A percentile compares a stretch with the other conserved stretches of the same genome.
Conservation (phyloP, 2,329 filamentous ascomycete genomes). For the Zelopaecilomyces penicillatus region DNA sequence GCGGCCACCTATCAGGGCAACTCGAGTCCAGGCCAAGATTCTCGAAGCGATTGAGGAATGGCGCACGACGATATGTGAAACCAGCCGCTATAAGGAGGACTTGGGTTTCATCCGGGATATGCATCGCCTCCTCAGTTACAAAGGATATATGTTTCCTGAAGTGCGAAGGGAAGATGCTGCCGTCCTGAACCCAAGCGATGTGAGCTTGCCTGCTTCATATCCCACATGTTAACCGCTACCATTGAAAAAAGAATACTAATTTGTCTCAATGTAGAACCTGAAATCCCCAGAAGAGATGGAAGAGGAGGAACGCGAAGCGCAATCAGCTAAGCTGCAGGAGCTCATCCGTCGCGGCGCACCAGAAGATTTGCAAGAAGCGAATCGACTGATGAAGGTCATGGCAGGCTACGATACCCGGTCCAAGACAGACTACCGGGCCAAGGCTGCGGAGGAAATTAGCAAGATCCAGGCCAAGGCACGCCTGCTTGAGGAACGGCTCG, state of each 20-base stretch:
- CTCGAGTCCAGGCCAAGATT: conserved; percentile 83
- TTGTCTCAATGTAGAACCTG: conserved; percentile 55
- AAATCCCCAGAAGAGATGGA: conserved; percentile 99
- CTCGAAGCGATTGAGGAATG: conserved; percentile 97
- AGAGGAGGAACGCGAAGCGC: conserved; percentile 86
- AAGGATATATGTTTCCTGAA: conserved; percentile 93
- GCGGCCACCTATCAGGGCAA: conserved; percentile 75
- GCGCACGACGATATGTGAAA: conserved; percentile 96
- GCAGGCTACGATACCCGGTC: conserved; percentile 90
- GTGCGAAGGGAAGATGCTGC: conserved; percentile 89
- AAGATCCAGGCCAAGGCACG: conserved; percentile 95
- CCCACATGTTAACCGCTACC: neutral
- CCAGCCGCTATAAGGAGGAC: conserved; percentile 94
- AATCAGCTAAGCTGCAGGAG: conserved; percentile 97
- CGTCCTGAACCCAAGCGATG: conserved; percentile 92
- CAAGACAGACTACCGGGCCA: conserved; percentile 96
- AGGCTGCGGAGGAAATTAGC: conserved; percentile 88
- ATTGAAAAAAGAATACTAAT: conserved; percentile 1
- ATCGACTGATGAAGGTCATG: conserved; percentile 98
- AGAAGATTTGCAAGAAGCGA: conserved; percentile 91
- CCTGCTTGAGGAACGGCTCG: conserved; percentile 84
- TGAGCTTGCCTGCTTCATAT: conserved; percentile 40
- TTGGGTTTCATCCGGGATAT: conserved; percentile 94
- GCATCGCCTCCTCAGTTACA: conserved; percentile 91
- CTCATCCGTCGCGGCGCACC: conserved; percentile 86